These are phyloP conservation scores for Exophiala aquamarina DNA, from an alignment of 2,329 filamentous ascomycete genomes.

Conservation along the genomic window DNA sequence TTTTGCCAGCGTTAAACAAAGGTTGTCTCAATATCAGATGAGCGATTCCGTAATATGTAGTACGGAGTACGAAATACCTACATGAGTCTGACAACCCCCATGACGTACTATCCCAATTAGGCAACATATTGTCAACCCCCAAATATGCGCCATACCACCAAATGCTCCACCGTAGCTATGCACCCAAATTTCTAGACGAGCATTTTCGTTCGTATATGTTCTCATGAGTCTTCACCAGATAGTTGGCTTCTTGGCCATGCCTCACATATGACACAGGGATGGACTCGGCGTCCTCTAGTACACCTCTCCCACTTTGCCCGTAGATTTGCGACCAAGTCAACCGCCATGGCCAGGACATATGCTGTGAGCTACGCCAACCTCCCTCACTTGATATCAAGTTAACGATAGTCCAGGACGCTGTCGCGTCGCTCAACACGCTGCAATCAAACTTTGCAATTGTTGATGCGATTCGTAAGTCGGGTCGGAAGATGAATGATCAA, in stretches of 20 bases:
- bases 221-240: no score
- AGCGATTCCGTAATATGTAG: background rate
- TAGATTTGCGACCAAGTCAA: conserved; percentile 13
- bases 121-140: no score
- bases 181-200: no score
- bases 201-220: no score
- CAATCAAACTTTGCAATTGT: conserved; percentile 78
- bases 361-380: conserved; percentile 14
- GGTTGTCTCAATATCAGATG: no score
- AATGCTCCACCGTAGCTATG: background rate
- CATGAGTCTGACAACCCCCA: no score
- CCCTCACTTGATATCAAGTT: background rate
- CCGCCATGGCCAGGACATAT: conserved; percentile 27
- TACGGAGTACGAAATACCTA: no score
- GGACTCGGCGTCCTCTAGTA: conserved; percentile 9
- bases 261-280: conserved; percentile 20
- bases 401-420: conserved; percentile 57
- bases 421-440: conserved; percentile 71
- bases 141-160: background rate
- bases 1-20: no score
- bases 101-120: no score
- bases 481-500: conserved; percentile 68
- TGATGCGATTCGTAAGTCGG: conserved; percentile 73
- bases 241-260: no score
- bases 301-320: conserved; percentile 6